Base-by-base conservation (phyloP, 2,329 filamentous ascomycete genomes). In the Nothophoma quercina region DNA sequence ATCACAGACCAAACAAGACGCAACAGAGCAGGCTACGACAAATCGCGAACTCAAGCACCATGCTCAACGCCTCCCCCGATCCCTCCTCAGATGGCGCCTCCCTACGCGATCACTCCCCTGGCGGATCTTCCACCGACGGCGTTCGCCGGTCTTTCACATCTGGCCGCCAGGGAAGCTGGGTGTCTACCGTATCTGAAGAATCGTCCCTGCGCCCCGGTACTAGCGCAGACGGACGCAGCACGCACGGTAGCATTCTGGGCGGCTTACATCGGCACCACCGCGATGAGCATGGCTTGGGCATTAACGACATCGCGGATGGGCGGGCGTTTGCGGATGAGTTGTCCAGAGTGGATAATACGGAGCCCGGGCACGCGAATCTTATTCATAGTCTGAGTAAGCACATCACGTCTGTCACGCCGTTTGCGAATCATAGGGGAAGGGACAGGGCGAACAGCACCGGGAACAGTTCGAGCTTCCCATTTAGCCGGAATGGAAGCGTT, bases 11-110 rank as follows among this genome's bases (percentile, higher is more conserved):
- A 1, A 90, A 81, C 59, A 90, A 87, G 44, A 87, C 90, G 52
- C 90, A 95, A 70, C 87, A 91, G 67, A 89, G 82, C 67, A 87
- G 89, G 57, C 82, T 96, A 26, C 86, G 93, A 33, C 92, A 97
- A 72, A 80, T 96, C 51, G 91, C 90, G n/a, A 93, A 85, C 52
- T 90, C 85, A 65, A 88, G 87, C 28, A 86, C 88, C 16, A 79
- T 93, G 30, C 76, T 87, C 39, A 68, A 56, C 29, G 64, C 64
- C 2, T 70, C 66, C 1, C 70, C 71, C 12, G 69, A 74, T 19
- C 62, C 69, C 22, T 70, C 68, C 26, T 69, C 67, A 19, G 70
- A 73, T 23, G 65, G 63, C 6, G 67, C 66, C 33, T 65, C 58
- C 3, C 43, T 62, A 12, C 70, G 66, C n/a, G 72, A 74, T 30